These are phyloP conservation scores for Drosera spatulata DNA, from an alignment of 179 eudicot species.

Conservation along the genomic window DNA sequence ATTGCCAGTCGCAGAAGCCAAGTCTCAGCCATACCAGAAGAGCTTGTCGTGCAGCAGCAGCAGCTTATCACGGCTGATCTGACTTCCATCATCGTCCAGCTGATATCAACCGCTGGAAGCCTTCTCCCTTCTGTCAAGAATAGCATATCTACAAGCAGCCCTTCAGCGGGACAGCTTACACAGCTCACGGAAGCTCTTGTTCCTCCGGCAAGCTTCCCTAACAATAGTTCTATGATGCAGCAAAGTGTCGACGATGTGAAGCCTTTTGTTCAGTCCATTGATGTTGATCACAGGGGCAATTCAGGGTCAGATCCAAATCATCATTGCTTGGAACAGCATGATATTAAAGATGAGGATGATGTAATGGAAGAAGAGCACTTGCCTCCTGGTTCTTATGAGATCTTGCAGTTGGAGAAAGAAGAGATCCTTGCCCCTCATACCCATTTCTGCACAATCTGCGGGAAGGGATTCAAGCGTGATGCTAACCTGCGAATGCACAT, in stretches of 20 bases:
- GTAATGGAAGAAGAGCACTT: slow-evolving; percentile 83
- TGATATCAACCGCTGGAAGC: slow-evolving; percentile 77
- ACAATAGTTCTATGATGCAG: slow-evolving; percentile 7
- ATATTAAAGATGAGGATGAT: slow-evolving; percentile 73
- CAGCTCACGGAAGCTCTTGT: slow-evolving; percentile 22
- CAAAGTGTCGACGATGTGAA: slow-evolving; percentile 19
- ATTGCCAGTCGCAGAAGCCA: slow-evolving; percentile 39
- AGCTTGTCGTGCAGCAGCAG: slow-evolving; percentile 57
- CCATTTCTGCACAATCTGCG: slow-evolving; percentile 86
- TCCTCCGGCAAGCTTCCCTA: slow-evolving; percentile 13
- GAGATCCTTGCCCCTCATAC: slow-evolving; percentile 97
- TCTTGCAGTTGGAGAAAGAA: slow-evolving; percentile 84
- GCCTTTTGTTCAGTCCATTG: slow-evolving; percentile 33
- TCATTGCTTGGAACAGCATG: slow-evolving; percentile 37
- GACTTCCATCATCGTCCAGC: slow-evolving; percentile 67
- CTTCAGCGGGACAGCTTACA: slow-evolving; percentile 13
- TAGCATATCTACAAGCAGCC: slow-evolving; percentile 25
- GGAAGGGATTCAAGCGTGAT: slow-evolving; percentile 93
- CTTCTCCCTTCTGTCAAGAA: slow-evolving; percentile 68
- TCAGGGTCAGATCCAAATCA: slow-evolving; percentile 22
- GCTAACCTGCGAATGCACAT: slow-evolving; percentile 95
- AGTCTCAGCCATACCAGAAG: slow-evolving; percentile 29
- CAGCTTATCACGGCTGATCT: slow-evolving; percentile 76
- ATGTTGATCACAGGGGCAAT: slow-evolving; percentile 19
- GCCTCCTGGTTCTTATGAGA: slow-evolving; percentile 83